Conservation (phyloP, 306 rosid genomes). For the Trifolium subterraneum region DNA sequence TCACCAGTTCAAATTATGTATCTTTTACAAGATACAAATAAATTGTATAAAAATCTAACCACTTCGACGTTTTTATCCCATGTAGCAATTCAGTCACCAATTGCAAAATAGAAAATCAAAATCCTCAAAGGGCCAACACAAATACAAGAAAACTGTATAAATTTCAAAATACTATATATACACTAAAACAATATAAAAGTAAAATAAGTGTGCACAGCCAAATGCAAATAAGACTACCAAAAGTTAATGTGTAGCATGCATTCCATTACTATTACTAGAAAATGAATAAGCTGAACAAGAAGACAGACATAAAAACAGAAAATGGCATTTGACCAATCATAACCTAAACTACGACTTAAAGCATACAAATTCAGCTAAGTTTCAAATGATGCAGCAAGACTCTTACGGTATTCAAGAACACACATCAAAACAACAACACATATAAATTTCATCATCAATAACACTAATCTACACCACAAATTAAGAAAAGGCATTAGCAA, state of each 20-base stretch:
- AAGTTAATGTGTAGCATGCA: neutral
- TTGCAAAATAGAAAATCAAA: neutral
- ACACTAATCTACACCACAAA: neutral
- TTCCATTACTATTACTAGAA: neutral
- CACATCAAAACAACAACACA: neutral
- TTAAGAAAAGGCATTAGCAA: neutral
- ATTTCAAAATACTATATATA: neutral
- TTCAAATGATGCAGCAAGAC: neutral
- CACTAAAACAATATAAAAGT: neutral
- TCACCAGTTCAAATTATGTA: neutral
- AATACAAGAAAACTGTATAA: neutral
- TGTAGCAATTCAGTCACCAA: neutral
- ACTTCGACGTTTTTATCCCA: neutral
- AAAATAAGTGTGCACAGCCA: neutral
- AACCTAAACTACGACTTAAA: neutral
- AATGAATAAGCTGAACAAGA: neutral
- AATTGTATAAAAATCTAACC: no score
- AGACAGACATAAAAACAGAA: neutral
- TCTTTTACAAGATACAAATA: no score
- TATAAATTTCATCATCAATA: neutral
- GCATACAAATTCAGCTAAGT: neutral
- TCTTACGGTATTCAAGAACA: neutral
- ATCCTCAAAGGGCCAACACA: neutral
- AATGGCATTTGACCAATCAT: neutral
- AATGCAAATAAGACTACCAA: neutral